A percentile compares a stretch with the other conserved stretches of the same genome.
Evolutionary conservation across 768 basidiomycete genomes (phyloP).

Genomic region (Phanerodontia chrysosporium): DNA sequence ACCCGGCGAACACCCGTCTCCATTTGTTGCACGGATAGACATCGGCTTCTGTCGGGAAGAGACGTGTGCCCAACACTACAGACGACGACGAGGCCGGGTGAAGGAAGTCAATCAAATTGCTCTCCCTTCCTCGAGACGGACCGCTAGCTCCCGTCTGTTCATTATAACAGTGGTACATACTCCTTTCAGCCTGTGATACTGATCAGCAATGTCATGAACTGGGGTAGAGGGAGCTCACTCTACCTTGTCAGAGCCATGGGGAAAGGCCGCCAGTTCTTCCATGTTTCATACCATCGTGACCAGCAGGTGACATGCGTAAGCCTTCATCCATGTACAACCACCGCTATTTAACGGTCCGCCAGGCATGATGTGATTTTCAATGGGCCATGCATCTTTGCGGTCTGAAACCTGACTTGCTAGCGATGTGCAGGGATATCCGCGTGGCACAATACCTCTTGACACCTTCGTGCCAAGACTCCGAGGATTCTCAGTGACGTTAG

Average conservation of each 20-base stretch:
- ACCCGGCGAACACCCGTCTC: slow-evolving; percentile 25
- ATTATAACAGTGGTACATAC: too few relatives aligned
- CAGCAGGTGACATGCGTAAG: not conserved
- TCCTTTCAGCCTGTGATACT: too few relatives aligned
- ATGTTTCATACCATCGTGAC: not conserved
- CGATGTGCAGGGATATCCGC: not conserved
- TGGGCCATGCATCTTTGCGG: not conserved
- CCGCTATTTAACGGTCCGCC: not conserved
- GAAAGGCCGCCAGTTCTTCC: not conserved
- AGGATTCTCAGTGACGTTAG: not conserved
- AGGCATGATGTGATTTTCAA: not conserved
- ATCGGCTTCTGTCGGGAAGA: slow-evolving; percentile 19
- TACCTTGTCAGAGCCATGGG: not conserved
- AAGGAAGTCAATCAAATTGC: too few relatives aligned
- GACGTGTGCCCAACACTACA: not conserved
- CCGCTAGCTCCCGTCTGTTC: too few relatives aligned
- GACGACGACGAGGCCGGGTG: too few relatives aligned
- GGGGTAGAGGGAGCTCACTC: not conserved
- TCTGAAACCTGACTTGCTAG: too few relatives aligned
- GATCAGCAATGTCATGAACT: too few relatives aligned
- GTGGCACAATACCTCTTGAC: not conserved
- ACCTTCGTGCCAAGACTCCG: not conserved
- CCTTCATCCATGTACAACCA: not conserved
- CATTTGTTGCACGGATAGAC: slow-evolving; percentile 22
- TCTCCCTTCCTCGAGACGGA: too few relatives aligned